Conservation (phyloP, 495 filamentous ascomycete genomes). For the Penicillium coffeae region DNA sequence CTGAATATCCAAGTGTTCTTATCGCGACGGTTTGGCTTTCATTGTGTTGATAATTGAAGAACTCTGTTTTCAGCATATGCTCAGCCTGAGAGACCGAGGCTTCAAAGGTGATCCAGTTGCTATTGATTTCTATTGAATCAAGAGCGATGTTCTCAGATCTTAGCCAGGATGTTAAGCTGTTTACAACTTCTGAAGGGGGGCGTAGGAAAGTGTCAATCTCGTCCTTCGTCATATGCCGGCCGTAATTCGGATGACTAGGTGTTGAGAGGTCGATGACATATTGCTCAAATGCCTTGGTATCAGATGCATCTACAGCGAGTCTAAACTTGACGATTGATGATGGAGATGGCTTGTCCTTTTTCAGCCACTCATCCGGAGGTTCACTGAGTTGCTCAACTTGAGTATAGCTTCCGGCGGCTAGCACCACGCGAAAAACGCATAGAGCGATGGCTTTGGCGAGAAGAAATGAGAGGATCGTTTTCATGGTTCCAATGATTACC, state of each 20-base stretch:
- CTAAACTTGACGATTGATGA: constrained; percentile 45
- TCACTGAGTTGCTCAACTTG: constrained; percentile 42
- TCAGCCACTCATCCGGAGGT: constrained; percentile 46
- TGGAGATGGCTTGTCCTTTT: constrained; percentile 29
- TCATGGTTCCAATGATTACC: no score
- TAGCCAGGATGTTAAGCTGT: constrained; percentile 49
- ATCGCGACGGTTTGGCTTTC: constrained; percentile 34
- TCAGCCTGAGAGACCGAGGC: constrained; percentile 50
- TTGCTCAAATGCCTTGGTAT: constrained; percentile 53
- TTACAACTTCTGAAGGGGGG: constrained; percentile 39
- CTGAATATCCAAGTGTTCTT: constrained; percentile 56
- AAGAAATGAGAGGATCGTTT: no score
- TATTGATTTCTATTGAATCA: constrained; percentile 39
- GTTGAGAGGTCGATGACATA: constrained; percentile 59
- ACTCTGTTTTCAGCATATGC: constrained; percentile 50
- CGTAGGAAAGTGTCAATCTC: constrained; percentile 48
- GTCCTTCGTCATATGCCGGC: constrained; percentile 59
- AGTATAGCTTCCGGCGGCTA: constrained; percentile 21
- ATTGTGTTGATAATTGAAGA: constrained; percentile 46
- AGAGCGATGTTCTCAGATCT: constrained; percentile 39
- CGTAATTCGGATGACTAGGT: constrained; percentile 58
- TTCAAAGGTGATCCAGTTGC: constrained; percentile 56
- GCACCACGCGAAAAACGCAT: neutral
- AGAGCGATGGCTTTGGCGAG: no score
- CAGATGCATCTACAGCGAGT: constrained; percentile 52